Evolutionary conservation across 768 basidiomycete species (phyloP).

Genomic region (Termitomyces sp.): DNA sequence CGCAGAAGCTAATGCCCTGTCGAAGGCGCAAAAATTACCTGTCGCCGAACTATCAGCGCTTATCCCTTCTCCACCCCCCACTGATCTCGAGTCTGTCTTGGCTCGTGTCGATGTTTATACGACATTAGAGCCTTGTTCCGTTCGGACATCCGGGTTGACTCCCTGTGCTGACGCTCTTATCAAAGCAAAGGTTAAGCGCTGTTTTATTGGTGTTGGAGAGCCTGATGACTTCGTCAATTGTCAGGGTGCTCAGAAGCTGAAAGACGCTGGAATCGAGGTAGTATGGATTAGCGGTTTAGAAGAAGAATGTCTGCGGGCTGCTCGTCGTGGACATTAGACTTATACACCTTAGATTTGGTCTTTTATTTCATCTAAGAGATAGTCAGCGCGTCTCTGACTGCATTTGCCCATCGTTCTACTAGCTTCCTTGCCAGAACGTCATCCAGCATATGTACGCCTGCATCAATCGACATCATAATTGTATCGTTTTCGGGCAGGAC

Average conservation of each 20-base stretch:
- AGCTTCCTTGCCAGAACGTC: slow-evolving; percentile 18
- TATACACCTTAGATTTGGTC: background rate
- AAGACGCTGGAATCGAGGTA: slow-evolving; percentile 68
- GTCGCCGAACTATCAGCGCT: slow-evolving; percentile 37
- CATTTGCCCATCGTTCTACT: slow-evolving; percentile 19
- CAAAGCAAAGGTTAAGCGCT: slow-evolving; percentile 61
- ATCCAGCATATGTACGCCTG: slow-evolving; percentile 20
- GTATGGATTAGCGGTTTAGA: slow-evolving; percentile 75
- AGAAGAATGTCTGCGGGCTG: slow-evolving; percentile 74
- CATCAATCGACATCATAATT: slow-evolving; percentile 30
- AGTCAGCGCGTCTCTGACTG: slow-evolving; percentile 14
- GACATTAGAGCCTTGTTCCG: slow-evolving; percentile 94
- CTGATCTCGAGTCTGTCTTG: slow-evolving; percentile 47
- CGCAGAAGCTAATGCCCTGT: slow-evolving; percentile 91
- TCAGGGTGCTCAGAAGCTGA: slow-evolving; percentile 75
- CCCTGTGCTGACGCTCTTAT: slow-evolving; percentile 88
- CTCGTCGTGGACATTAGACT: slow-evolving; percentile 53
- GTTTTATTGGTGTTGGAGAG: slow-evolving; percentile 87
- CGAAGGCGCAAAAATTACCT: slow-evolving; percentile 57
- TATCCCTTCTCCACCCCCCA: slow-evolving; percentile 32
- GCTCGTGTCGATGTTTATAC: slow-evolving; percentile 78
- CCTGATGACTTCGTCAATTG: slow-evolving; percentile 94
- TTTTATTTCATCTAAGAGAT: slow-evolving; percentile 7
- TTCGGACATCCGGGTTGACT: slow-evolving; percentile 80
- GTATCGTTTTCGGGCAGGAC: slow-evolving; percentile 18